phyloP scores from a whole-genome alignment of 257 asterid genomes.

The Solanum ahanhuiri region DNA sequence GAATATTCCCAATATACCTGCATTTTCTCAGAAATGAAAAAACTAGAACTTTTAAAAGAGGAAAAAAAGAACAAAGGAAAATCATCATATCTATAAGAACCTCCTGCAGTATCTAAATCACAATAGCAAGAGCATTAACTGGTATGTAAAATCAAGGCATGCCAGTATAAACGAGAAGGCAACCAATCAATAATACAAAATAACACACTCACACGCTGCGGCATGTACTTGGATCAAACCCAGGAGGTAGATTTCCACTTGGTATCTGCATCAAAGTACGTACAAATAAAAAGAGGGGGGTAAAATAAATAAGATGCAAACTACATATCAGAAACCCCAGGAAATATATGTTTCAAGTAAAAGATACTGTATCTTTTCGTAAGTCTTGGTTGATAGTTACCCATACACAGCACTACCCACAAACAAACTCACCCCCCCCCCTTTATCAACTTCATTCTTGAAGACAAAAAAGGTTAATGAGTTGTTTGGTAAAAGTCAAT shows the following conservation, averaged over 20 bases:
- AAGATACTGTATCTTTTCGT: background rate
- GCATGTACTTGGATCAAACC: conserved; percentile 96
- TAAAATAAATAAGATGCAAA: no score
- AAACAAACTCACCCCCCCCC: no score
- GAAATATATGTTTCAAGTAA: background rate
- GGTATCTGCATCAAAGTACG: conserved; percentile 65
- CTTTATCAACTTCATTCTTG: background rate
- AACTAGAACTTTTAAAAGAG: background rate
- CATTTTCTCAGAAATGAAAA: conserved; percentile 33
- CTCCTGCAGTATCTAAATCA: background rate
- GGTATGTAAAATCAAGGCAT: background rate
- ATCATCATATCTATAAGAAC: background rate
- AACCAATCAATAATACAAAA: conserved; percentile 5
- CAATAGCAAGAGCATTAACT: background rate
- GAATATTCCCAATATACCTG: conserved; percentile 92
- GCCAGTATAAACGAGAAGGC: background rate
- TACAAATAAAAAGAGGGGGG: background rate
- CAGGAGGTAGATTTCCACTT: conserved; percentile 99
- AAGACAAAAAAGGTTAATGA: background rate
- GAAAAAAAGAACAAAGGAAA: background rate
- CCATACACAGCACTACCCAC: background rate
- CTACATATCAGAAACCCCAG: background rate
- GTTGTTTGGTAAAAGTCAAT: background rate
- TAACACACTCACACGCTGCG: conserved; percentile 94
- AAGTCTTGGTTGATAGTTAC: background rate